Conservation (phyloP, 1,139 yeast genomes). For the Yamadazyma dushanensis region DNA sequence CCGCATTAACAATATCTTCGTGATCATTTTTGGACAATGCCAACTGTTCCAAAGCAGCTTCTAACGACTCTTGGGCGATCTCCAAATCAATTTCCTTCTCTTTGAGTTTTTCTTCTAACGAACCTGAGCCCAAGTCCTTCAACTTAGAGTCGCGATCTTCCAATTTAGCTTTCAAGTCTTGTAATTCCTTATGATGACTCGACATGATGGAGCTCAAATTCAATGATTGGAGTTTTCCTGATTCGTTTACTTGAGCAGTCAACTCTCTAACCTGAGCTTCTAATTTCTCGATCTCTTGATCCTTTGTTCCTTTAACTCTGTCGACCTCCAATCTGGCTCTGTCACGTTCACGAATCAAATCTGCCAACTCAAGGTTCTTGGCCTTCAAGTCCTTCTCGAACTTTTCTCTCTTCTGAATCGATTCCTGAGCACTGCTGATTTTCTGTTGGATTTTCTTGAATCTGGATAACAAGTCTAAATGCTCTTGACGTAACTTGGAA, state of each 20-base stretch:
- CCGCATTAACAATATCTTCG: slow-evolving; percentile 57
- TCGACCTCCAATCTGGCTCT: slow-evolving; percentile 84
- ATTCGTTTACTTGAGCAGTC: slow-evolving; percentile 58
- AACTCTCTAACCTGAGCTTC: slow-evolving; percentile 67
- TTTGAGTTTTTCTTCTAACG: slow-evolving; percentile 48
- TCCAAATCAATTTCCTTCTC: slow-evolving; percentile 81
- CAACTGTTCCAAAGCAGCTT: slow-evolving; percentile 63
- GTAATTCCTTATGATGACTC: slow-evolving; percentile 61
- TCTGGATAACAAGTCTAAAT: slow-evolving; percentile 73
- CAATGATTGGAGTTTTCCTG: slow-evolving; percentile 67
- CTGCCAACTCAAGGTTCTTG: slow-evolving; percentile 86
- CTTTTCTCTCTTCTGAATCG: slow-evolving; percentile 80
- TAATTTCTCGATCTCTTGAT: slow-evolving; percentile 65
- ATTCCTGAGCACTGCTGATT: slow-evolving; percentile 91
- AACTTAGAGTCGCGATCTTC: slow-evolving; percentile 26
- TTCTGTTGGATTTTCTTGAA: slow-evolving; percentile 85
- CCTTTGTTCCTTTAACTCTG: slow-evolving; percentile 64
- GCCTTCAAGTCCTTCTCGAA: slow-evolving; percentile 82
- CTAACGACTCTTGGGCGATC: slow-evolving; percentile 78
- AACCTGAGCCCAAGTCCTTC: slow-evolving; percentile 22
- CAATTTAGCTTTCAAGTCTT: slow-evolving; percentile 40
- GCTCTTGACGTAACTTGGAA: slow-evolving; percentile 91
- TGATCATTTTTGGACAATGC: slow-evolving; percentile 56
- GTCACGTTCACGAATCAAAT: slow-evolving; percentile 85
- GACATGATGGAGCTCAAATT: slow-evolving; percentile 62